Evolutionary conservation across 2,329 filamentous ascomycete genomes (phyloP).

Genomic region (Trichoderma sp.): DNA sequence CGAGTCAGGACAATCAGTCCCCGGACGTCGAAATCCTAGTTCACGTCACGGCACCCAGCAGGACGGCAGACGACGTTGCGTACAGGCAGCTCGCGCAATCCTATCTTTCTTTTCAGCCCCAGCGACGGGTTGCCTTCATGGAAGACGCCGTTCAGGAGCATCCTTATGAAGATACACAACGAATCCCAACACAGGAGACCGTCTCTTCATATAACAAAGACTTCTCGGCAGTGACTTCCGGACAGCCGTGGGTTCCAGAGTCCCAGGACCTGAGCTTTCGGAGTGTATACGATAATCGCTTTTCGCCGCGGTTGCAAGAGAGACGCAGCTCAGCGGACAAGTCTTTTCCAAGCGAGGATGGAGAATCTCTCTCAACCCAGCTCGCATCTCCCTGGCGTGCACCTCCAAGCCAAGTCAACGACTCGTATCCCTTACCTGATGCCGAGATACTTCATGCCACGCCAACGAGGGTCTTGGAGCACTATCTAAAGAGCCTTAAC

Average conservation of each 20-base stretch:
- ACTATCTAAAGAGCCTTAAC: conserved; percentile 38
- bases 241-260: conserved; percentile 29
- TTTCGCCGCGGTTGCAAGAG: conserved; percentile 31
- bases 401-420: conserved; percentile 50
- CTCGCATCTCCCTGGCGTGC: conserved; percentile 36
- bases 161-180: background rate
- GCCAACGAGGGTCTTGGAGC: conserved; percentile 49
- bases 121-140: background rate
- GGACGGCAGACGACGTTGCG: conserved; percentile 43
- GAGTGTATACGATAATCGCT: conserved; percentile 44
- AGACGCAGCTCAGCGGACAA: background rate
- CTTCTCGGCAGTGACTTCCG: conserved; percentile 20
- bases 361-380: background rate
- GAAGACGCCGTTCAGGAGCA: background rate
- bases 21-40: conserved; percentile 51
- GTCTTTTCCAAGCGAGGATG: background rate
- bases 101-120: conserved; percentile 48
- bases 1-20: conserved; percentile 19
- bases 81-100: conserved; percentile 50
- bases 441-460: conserved; percentile 34
- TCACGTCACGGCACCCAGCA: conserved; percentile 52
- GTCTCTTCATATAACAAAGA: conserved; percentile 18
- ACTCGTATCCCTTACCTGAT: conserved; percentile 49
- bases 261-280: conserved; percentile 44
- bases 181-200: background rate